Base-by-base conservation (phyloP, 83 land plant species). In the Picea abies region DNA sequence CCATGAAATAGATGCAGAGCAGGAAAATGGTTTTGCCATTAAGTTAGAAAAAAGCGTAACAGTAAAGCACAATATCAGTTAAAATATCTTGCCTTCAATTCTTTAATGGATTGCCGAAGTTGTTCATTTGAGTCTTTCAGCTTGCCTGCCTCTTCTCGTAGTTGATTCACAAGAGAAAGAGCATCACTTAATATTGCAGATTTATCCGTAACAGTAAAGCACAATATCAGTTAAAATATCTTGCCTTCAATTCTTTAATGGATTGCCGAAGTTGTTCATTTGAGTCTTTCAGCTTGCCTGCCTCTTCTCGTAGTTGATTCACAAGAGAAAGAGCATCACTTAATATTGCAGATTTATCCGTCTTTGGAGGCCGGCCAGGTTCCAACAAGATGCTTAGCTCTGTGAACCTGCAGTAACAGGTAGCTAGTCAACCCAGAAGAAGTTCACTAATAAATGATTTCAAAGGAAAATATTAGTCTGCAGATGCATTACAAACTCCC, bases 361-460 rank as follows among this genome's bases (percentile, higher is more conserved):
- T 81, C 80, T 94, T 94, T 25, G 95, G 94, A 20, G 92, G 90
- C 81, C 93, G 86, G 73, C 91, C 95, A 22, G 97, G 97, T 47
- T 96, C 97, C 85, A 96, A 79, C n/a, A 90, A 86, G 37, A 90
- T 84, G 69, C 90, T 87, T 86, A 96, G 87, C 80, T 94, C 98
- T 82, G 86, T 11, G 81, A 96, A 96, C 90, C 98, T 96, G 86
- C 14, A 80, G 11, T 68, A 29, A 78, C 9, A 4, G 60, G 25
- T 20, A 52, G 5, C 11, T 56, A 49, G 19, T 35, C 41, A 39
- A 79, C 35, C 16, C 60, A 23, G 56, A n/a, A 52, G 11, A 52
- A 52, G 60, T 17, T 76, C 78, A 76, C 61, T 23, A 14, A 22
- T 76, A 52, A 76, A 52, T 49, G 61, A 52, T 52, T 73, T 76